phyloP scores from a whole-genome alignment of 2,329 filamentous ascomycete species.

The Rutstroemia sydowiana region DNA sequence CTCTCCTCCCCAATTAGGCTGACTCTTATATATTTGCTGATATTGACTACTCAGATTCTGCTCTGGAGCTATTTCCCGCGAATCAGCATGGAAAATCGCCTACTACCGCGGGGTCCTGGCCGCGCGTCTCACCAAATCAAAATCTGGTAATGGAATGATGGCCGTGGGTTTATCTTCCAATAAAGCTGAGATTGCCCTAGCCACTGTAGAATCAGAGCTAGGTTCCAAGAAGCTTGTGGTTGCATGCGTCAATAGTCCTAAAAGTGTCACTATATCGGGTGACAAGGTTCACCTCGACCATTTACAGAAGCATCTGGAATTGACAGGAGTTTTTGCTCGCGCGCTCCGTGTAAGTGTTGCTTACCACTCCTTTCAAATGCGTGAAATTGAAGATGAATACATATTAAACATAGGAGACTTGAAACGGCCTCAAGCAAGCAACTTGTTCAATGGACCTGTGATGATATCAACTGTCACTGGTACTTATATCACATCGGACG shows the following conservation, averaged over 20 bases:
- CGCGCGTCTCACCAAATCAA: neutral
- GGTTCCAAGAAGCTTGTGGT: constrained; percentile 11
- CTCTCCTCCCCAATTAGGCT: neutral
- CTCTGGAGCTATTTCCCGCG: constrained; percentile 26
- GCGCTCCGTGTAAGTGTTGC: constrained; percentile 23
- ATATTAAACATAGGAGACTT: neutral
- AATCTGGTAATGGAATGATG: neutral
- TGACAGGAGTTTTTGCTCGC: constrained; percentile 14
- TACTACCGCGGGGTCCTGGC: constrained; percentile 1
- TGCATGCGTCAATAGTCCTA: constrained; percentile 28
- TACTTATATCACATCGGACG: constrained; percentile 19
- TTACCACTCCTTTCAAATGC: constrained; percentile 34
- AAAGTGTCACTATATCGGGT: constrained; percentile 24
- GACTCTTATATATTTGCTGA: neutral
- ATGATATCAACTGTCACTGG: neutral
- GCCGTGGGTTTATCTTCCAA: neutral
- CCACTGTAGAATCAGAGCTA: neutral
- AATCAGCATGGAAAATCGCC: constrained; percentile 1
- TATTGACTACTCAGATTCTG: neutral
- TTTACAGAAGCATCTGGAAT: constrained; percentile 14
- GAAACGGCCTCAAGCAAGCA: neutral
- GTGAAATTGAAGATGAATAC: constrained; percentile 21
- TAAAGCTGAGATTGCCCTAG: neutral
- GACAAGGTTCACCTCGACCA: constrained; percentile 11
- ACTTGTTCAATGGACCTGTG: neutral